Conservation (phyloP, 805 yeast species). For the Lipomyces chichibuensis region DNA sequence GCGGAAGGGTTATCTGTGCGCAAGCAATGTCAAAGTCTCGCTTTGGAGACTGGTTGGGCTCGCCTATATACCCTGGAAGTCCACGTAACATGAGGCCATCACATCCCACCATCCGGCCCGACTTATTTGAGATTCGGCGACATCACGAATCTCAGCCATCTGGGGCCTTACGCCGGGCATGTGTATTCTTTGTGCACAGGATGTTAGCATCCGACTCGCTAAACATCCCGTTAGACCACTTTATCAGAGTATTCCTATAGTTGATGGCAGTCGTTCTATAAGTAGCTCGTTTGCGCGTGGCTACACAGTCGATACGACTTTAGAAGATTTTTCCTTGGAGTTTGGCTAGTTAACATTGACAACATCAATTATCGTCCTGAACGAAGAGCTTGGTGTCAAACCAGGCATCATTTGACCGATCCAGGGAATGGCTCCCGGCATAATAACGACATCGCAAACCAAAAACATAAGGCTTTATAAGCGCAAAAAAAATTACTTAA, state of each 20-base stretch:
- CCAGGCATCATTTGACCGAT: not conserved
- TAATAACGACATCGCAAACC: too few relatives aligned
- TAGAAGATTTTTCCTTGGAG: not conserved
- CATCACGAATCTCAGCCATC: not conserved
- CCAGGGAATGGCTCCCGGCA: constrained; percentile 2
- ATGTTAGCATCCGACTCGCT: not conserved
- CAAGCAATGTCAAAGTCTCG: not conserved
- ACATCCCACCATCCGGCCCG: not conserved
- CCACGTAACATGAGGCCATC: not conserved
- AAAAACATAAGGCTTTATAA: too few relatives aligned
- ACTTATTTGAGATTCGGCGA: not conserved
- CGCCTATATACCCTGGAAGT: not conserved
- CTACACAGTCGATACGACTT: not conserved
- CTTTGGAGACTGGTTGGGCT: not conserved
- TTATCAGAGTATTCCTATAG: not conserved
- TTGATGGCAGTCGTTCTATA: not conserved
- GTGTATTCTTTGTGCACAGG: not conserved
- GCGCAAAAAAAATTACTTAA: too few relatives aligned
- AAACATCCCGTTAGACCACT: not conserved
- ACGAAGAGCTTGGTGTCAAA: not conserved
- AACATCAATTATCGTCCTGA: not conserved
- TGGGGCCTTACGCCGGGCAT: not conserved
- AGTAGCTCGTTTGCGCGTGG: not conserved
- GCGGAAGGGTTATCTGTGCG: not conserved
- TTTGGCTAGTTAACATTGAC: not conserved